Evolutionary conservation across 2,329 filamentous ascomycete species (phyloP), one percentile per base, ranked within the genome.

Genomic region (Monosporascus sp.): DNA sequence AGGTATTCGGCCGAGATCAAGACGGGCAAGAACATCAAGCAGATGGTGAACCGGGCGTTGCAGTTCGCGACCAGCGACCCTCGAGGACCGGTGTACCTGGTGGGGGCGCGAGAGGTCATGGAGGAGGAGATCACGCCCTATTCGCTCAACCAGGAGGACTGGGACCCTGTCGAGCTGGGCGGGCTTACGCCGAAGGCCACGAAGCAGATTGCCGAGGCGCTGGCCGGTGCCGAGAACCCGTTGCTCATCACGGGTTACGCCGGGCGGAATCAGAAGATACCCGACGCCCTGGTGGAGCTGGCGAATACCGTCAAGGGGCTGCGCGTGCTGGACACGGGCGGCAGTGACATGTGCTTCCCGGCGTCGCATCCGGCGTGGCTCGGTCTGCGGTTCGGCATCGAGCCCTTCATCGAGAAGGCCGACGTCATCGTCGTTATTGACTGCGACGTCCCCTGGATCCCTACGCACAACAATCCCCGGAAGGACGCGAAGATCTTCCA

Each of bases 361-460:
- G 84, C 82, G 0, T 76, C 86, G 51, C 87, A 91, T 61, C 82
- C 79, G 2, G 82, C 72, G 1, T 89, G 82, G 73, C 66, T 90
- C 14, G 87, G 92, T 2, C 68, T 94, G 49, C 79, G 84, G 44
- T 95, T 85, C 61, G 90, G 90, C 3, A 77, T 81, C 3, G 88
- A 96, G 49, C 83, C 89, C 2, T 76, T 78, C 43, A 89, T 96
- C 65, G 80, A 78, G 54, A 83, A 83, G 0, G 90, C 92, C 0
- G 93, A 97, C 67, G 82, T 90, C 11, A 95, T 97, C 54, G 60
- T 97, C 1, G 86, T 96, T 2, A 66, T 96, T 24, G 88, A 97
- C 69, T 95, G 90, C 58, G 92, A 97, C 65, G 90, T 96, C 0
- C 92, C 92, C 0, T 97, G 91, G 90, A 91, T 97, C 52, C 85